phyloP scores from a whole-genome alignment of 2,329 filamentous ascomycete species.

The Aspergillus sojae region DNA sequence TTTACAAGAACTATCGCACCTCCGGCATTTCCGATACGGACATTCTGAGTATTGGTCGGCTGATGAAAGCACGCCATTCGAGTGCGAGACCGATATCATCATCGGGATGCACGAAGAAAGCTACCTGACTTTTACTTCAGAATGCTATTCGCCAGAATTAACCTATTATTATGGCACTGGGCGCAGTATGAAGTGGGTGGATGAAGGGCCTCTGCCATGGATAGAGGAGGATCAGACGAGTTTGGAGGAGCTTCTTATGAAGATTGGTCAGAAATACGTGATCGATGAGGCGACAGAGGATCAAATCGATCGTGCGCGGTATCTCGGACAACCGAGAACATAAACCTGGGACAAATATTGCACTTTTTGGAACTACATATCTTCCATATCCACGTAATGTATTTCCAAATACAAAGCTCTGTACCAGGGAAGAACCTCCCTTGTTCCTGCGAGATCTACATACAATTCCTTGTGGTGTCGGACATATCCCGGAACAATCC shows the following conservation, averaged over 20 bases:
- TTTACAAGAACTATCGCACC: slow-evolving; percentile 19
- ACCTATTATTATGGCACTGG: no score
- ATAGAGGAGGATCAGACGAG: slow-evolving; percentile 21
- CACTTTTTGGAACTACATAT: background rate
- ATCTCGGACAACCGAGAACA: no score
- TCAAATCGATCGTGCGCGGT: background rate
- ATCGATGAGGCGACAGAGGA: background rate
- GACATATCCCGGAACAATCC: no score
- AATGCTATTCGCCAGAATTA: no score
- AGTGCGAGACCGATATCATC: slow-evolving; percentile 19
- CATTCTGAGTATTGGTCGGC: background rate
- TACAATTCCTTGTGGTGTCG: no score
- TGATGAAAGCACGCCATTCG: slow-evolving; percentile 20
- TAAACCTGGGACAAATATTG: background rate
- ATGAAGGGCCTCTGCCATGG: background rate
- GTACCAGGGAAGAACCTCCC: background rate
- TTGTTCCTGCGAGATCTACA: no score
- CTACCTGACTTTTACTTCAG: slow-evolving; percentile 23
- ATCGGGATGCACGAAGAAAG: slow-evolving; percentile 15
- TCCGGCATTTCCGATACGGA: slow-evolving; percentile 20
- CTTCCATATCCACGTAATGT: background rate
- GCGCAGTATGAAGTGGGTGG: no score
- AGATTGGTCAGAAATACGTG: slow-evolving; percentile 16
- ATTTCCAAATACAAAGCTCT: background rate
- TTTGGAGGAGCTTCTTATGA: slow-evolving; percentile 18